These are phyloP conservation scores for Daldinia bambusicola DNA, from an alignment of 495 filamentous ascomycete species.

Conservation along the genomic window DNA sequence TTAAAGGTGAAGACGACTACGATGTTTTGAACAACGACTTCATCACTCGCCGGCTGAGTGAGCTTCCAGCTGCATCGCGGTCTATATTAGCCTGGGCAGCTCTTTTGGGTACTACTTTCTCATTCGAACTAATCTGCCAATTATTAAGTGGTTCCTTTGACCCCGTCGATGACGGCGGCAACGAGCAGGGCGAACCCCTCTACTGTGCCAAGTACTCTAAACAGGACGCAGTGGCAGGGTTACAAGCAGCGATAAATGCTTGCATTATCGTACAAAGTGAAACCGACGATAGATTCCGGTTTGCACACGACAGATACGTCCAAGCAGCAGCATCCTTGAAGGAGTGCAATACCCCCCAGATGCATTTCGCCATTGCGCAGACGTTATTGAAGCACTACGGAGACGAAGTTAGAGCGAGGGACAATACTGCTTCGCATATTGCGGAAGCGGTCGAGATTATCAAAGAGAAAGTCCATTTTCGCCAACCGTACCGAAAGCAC, in stretches of 20 bases:
- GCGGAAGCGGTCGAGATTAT: slow-evolving; percentile 78
- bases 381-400: slow-evolving; percentile 76
- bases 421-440: slow-evolving; percentile 78
- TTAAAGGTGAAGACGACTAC: slow-evolving; percentile 78
- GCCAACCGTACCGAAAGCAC: slow-evolving; percentile 74
- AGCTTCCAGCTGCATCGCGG: slow-evolving; percentile 74
- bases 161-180: slow-evolving; percentile 55
- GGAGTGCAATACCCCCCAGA: slow-evolving; percentile 75
- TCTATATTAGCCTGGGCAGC: slow-evolving; percentile 90
- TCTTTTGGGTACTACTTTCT: slow-evolving; percentile 80
- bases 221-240: slow-evolving; percentile 72
- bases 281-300: slow-evolving; percentile 79
- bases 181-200: slow-evolving; percentile 33
- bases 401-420: slow-evolving; percentile 65
- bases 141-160: slow-evolving; percentile 76
- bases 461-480: slow-evolving; percentile 65
- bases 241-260: slow-evolving; percentile 80
- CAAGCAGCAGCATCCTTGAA: slow-evolving; percentile 75
- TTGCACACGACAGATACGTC: slow-evolving; percentile 84
- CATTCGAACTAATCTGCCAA: slow-evolving; percentile 80
- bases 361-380: slow-evolving; percentile 89
- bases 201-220: slow-evolving; percentile 49
- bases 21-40: slow-evolving; percentile 83
- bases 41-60: slow-evolving; percentile 77
- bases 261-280: slow-evolving; percentile 79